Conservation (phyloP, 2,329 filamentous ascomycete genomes). For the Aureobasidium sp. region DNA sequence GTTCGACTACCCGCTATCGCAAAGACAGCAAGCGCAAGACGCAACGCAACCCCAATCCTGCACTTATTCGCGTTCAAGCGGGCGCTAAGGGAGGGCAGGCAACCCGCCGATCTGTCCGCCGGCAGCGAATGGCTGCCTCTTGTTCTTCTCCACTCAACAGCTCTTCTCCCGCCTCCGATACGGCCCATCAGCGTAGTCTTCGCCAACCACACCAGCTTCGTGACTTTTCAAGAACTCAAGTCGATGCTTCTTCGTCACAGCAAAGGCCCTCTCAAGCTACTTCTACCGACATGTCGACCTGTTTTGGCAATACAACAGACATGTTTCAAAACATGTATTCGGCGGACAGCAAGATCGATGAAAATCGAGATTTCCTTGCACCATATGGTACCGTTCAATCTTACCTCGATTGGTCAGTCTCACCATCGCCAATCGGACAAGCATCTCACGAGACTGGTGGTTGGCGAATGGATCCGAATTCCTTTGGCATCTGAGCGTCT, state of each 20-base stretch:
- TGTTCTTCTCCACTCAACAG: background rate
- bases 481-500: background rate
- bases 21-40: conserved; percentile 32
- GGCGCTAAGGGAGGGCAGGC: conserved; percentile 19
- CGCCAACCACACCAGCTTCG: background rate
- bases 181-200: background rate
- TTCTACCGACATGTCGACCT: background rate
- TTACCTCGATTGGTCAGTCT: conserved; percentile 1
- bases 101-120: conserved; percentile 14
- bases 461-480: background rate
- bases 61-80: conserved; percentile 16
- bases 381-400: background rate
- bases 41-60: conserved; percentile 16
- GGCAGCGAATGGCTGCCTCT: conserved; percentile 7
- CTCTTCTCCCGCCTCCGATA: background rate
- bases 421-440: background rate
- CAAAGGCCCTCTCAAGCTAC: background rate
- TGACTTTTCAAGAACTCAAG: background rate
- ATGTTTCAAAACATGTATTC: background rate
- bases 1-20: conserved; percentile 67
- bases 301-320: background rate
- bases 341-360: conserved; percentile 3
- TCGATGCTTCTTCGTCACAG: background rate
- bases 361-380: background rate
- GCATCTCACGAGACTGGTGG: background rate